These are phyloP conservation scores for Penicillium sp. DNA, from an alignment of 2,329 filamentous ascomycete species.

Conservation along the genomic window DNA sequence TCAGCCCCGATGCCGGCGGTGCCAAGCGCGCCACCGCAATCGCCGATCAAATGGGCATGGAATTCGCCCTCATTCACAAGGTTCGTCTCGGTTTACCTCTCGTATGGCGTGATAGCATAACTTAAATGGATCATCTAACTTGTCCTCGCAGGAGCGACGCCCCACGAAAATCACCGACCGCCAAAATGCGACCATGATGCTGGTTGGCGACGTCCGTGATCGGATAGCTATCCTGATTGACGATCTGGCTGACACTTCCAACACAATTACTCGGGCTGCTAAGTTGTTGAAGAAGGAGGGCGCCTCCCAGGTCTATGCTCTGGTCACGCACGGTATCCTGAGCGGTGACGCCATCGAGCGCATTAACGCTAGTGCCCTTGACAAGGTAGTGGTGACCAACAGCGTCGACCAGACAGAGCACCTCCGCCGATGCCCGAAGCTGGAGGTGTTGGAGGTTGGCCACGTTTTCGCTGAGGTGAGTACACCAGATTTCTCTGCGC, in stretches of 20 bases:
- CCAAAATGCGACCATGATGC: conserved; percentile 80
- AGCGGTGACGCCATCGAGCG: conserved; percentile 91
- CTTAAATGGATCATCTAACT: conserved; percentile 12
- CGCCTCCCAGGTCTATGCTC: conserved; percentile 81
- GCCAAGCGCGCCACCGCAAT: conserved; percentile 95
- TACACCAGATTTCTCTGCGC: conserved; percentile 7
- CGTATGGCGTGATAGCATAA: no score
- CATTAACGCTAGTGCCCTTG: conserved; percentile 86
- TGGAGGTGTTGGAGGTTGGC: conserved; percentile 87
- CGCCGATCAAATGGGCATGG: conserved; percentile 85
- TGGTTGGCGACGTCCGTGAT: conserved; percentile 78
- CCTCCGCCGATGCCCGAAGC: conserved; percentile 69
- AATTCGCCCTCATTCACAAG: conserved; percentile 98
- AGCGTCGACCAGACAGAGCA: conserved; percentile 87
- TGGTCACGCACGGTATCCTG: conserved; percentile 91
- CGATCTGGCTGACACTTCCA: conserved; percentile 90
- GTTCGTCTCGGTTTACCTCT: conserved; percentile 45
- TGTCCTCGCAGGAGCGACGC: conserved; percentile 65
- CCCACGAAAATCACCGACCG: conserved; percentile 82
- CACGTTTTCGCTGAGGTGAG: conserved; percentile 79
- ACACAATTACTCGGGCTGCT: conserved; percentile 92
- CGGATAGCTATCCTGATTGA: conserved; percentile 86
- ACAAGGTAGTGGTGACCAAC: conserved; percentile 93
- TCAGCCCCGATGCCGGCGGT: conserved; percentile 92
- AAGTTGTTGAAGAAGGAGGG: conserved; percentile 93